Conservation (phyloP, 257 asterid species). For the Primulina tabacum region DNA sequence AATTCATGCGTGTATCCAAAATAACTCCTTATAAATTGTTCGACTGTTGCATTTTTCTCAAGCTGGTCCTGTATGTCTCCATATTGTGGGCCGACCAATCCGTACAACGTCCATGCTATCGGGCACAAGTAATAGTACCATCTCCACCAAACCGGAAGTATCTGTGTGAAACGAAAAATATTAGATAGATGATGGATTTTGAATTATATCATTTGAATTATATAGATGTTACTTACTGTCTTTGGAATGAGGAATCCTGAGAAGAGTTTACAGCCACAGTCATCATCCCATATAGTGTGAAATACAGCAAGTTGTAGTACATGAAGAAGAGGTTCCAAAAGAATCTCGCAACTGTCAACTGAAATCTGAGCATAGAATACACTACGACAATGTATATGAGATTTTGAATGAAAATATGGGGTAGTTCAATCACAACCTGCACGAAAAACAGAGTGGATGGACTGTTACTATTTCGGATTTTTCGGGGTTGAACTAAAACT, state of each 20-base stretch:
- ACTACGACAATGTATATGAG: slow-evolving; percentile 56
- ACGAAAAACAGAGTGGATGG: background rate
- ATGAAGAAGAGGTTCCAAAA: slow-evolving; percentile 44
- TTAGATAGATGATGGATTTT: too few relatives aligned
- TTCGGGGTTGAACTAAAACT: background rate
- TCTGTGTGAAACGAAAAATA: too few relatives aligned
- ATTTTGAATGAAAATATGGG: slow-evolving; percentile 58
- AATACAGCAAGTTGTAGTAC: too few relatives aligned
- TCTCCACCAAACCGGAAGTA: too few relatives aligned
- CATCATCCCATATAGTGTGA: too few relatives aligned
- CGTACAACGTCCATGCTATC: slow-evolving; percentile 64
- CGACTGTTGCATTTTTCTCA: too few relatives aligned
- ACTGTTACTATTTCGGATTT: too few relatives aligned
- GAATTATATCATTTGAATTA: too few relatives aligned
- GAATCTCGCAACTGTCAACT: slow-evolving; percentile 65
- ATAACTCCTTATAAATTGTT: slow-evolving; percentile 41
- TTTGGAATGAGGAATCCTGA: too few relatives aligned
- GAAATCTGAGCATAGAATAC: slow-evolving; percentile 70
- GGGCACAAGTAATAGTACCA: slow-evolving; percentile 58
- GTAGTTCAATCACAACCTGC: slow-evolving; percentile 71
- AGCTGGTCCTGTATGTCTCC: too few relatives aligned
- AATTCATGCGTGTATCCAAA: slow-evolving; percentile 55
- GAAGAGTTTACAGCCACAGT: too few relatives aligned
- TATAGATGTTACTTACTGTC: too few relatives aligned
- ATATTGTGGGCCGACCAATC: slow-evolving; percentile 44